Conservation (phyloP, 768 basidiomycete species). For the Polyporus arcularius region DNA sequence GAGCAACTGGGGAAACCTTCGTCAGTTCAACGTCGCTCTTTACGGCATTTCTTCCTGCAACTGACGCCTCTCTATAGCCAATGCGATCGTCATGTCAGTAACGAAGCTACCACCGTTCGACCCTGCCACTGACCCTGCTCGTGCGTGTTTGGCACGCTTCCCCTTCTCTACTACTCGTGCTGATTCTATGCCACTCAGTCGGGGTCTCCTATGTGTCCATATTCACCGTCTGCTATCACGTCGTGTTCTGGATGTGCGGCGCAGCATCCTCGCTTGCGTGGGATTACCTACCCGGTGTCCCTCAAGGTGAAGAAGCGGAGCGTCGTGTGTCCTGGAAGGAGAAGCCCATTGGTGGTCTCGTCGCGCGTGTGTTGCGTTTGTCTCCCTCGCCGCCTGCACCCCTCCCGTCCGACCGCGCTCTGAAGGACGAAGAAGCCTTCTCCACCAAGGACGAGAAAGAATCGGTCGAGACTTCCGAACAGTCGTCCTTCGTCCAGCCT, state of each 20-base stretch:
- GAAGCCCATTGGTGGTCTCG: slow-evolving; percentile 33
- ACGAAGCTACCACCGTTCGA: slow-evolving; percentile 44
- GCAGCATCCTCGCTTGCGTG: slow-evolving; percentile 35
- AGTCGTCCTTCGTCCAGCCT: background rate
- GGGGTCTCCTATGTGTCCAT: slow-evolving; percentile 41
- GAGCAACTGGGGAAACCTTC: slow-evolving; percentile 53
- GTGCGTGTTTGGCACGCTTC: slow-evolving; percentile 27
- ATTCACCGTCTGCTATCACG: slow-evolving; percentile 42
- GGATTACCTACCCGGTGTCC: slow-evolving; percentile 36
- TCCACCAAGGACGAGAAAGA: slow-evolving; percentile 3
- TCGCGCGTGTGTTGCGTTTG: slow-evolving; percentile 25
- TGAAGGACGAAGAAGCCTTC: slow-evolving; percentile 10
- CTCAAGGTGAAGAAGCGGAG: slow-evolving; percentile 36
- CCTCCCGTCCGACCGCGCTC: background rate
- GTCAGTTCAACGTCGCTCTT: slow-evolving; percentile 24
- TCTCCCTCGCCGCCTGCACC: background rate
- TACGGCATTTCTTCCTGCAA: background rate
- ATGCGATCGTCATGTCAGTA: slow-evolving; percentile 46
- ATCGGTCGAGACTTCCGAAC: slow-evolving; percentile 4
- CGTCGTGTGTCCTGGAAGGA: slow-evolving; percentile 32
- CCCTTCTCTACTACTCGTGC: slow-evolving; percentile 1
- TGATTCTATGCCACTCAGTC: slow-evolving; percentile 18
- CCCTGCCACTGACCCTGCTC: slow-evolving; percentile 37
- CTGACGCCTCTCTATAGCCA: slow-evolving; percentile 30
- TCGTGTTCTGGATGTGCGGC: slow-evolving; percentile 41